Evolutionary conservation across 805 yeast species (phyloP), one percentile per base, ranked within the genome.

Genomic region (Saturnispora ahearnii): DNA sequence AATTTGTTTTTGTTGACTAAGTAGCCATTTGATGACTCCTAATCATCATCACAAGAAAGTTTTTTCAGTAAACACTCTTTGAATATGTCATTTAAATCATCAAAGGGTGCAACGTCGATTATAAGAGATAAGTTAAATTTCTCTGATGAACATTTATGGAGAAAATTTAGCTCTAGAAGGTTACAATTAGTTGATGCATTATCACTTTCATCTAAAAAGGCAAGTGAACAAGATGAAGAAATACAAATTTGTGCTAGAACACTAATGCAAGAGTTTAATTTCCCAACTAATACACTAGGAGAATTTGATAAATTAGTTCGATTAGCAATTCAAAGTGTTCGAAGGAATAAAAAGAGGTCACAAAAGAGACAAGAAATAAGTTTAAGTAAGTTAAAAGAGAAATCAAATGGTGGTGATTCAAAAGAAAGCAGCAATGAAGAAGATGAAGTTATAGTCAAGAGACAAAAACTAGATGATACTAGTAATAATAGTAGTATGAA

Each of bases 251-350:
- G 95, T 34, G 96, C 98, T 0, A 77, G 78, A 45, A 74, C 84
- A 3, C 70, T 91, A 43, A 71, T 95, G 59, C 70, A 73, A 2
- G 99, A 93, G 67, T 93, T 87, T 59, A 78, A 80, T 5, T 90
- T 81, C 62, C 77, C 83, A 2, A 67, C 66, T 2, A 74, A 73
- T 5, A 73, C 79, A 12, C 67, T 80, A 28, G 65, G 71, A 1
- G 98, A 93, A 56, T 91, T 91, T 62, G 96, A 89, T 64, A 86
- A 84, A 63, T 73, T 91, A 33, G 97, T 93, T 0, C 72, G 96
- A 34, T 95, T 96, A 9, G 98, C 96, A 1, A 83, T 91, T 28
- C 99, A 91, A 66, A 83, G 95, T 46, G 97, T 87, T 1, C 71
- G 98, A 54, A 72, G 99, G 56, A 91, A 91, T 64, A 74, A 96